Evolutionary conservation across 192 early-diverging fungal species (phyloP).

Genomic region (Coemansia sp.): DNA sequence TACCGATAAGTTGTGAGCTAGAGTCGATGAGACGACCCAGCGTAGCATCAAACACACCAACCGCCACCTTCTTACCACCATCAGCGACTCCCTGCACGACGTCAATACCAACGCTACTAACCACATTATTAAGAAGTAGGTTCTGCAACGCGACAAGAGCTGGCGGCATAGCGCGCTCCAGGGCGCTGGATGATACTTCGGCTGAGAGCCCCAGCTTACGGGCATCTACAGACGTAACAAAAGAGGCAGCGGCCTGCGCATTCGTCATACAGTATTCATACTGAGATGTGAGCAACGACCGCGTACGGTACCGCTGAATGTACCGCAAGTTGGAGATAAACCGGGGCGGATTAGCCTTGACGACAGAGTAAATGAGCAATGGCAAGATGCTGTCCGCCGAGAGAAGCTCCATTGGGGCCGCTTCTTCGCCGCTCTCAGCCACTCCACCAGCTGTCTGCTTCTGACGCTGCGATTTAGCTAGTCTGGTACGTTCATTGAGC

Average conservation of each 20-base stretch:
- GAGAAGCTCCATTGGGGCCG: not conserved
- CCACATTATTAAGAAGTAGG: constrained; percentile 36
- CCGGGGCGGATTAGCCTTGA: constrained; percentile 65
- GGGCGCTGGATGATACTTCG: constrained; percentile 26
- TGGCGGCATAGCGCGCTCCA: constrained; percentile 25
- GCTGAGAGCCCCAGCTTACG: constrained; percentile 35
- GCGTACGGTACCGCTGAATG: constrained; percentile 47
- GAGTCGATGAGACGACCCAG: constrained; percentile 40
- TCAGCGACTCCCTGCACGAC: constrained; percentile 54
- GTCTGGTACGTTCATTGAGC: constrained; percentile 20
- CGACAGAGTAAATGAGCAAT: constrained; percentile 66
- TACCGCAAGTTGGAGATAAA: constrained; percentile 69
- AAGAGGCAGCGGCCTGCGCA: constrained; percentile 38
- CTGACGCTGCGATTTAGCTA: not conserved
- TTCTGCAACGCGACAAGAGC: constrained; percentile 27
- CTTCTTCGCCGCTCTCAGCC: not conserved
- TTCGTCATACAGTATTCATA: constrained; percentile 55
- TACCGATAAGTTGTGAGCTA: constrained; percentile 22
- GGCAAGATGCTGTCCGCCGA: constrained; percentile 68
- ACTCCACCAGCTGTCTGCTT: not conserved
- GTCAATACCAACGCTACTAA: constrained; percentile 43
- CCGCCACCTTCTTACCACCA: constrained; percentile 48
- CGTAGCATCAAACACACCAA: constrained; percentile 52
- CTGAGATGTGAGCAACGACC: constrained; percentile 38
- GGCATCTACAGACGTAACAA: constrained; percentile 44